Percentiles rank a stretch among this genome's conserved stretches.
phyloP scores from a whole-genome alignment of 371 early-diverging fungal species.

The Amoeboaphelidium protococcarum region DNA sequence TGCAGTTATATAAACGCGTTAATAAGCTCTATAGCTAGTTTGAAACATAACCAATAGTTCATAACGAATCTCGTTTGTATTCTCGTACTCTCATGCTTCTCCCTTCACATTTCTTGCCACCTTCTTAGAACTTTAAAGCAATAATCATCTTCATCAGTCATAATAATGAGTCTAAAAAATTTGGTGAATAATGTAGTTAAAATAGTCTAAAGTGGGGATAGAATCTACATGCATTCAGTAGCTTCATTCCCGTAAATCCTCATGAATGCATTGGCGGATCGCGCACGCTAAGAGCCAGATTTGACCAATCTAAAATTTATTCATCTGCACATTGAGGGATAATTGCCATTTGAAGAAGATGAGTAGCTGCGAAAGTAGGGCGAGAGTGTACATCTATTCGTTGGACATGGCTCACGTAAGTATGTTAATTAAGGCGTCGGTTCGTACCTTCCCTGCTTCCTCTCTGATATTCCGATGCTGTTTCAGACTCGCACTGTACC shows the following conservation, averaged over 20 bases:
- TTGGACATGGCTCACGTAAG: slow-evolving; percentile 13
- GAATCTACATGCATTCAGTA: slow-evolving; percentile 17
- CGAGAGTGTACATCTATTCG: slow-evolving; percentile 16
- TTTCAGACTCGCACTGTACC: slow-evolving; percentile 8
- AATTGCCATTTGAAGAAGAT: background rate
- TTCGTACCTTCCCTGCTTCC: slow-evolving; percentile 14
- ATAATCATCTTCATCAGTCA: no score
- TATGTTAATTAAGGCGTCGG: slow-evolving; percentile 10
- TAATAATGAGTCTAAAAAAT: no score
- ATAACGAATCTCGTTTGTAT: no score
- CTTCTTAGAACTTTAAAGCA: no score
- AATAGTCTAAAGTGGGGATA: slow-evolving; percentile 6
- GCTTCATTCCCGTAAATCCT: slow-evolving; percentile 7
- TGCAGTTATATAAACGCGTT: no score
- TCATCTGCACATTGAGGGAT: slow-evolving; percentile 15
- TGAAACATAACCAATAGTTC: no score
- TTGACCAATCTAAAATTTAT: slow-evolving; percentile 10
- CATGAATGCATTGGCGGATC: background rate
- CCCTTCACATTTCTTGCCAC: no score
- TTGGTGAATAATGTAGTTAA: no score
- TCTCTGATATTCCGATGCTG: slow-evolving; percentile 12
- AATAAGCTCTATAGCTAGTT: no score
- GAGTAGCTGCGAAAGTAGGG: slow-evolving; percentile 5
- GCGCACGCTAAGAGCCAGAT: slow-evolving; percentile 4
- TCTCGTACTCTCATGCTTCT: no score